Conservation (phyloP, 2,329 filamentous ascomycete species). For the Alternaria tenuissima region DNA sequence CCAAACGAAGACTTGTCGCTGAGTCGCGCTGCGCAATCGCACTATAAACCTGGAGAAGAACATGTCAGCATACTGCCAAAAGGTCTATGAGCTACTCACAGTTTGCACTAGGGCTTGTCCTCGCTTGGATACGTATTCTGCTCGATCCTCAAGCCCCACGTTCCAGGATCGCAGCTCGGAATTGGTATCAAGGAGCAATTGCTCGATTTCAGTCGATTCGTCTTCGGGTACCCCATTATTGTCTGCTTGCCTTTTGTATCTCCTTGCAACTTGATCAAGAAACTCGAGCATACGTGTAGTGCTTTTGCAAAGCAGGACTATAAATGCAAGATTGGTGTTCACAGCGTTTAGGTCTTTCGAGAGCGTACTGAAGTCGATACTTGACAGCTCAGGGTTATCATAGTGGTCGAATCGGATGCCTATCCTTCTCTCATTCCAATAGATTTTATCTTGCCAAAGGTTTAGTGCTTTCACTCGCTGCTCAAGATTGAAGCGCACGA, state of each 20-base stretch:
- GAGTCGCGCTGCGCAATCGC: conserved; percentile 33
- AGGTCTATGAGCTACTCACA: conserved; percentile 3
- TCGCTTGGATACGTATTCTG: conserved; percentile 26
- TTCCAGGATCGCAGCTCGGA: conserved; percentile 21
- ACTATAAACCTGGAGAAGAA: conserved; percentile 24
- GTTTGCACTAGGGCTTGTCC: conserved; percentile 27
- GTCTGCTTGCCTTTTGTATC: conserved; percentile 13
- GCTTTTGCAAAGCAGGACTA: conserved; percentile 12
- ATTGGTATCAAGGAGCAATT: conserved; percentile 14
- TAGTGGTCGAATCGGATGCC: conserved; percentile 18
- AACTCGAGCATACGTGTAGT: conserved; percentile 18
- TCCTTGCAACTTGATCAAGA: conserved; percentile 19
- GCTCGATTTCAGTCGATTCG: conserved; percentile 2
- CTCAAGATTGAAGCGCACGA: conserved; percentile 19
- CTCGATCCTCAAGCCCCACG: conserved; percentile 14
- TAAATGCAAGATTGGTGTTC: conserved; percentile 15
- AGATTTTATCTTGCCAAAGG: conserved; percentile 15
- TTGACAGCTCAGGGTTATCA: not conserved
- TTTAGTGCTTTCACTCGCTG: not conserved
- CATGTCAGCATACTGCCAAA: not conserved
- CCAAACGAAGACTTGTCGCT: conserved; percentile 11
- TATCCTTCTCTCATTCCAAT: conserved; percentile 9
- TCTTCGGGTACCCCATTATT: conserved; percentile 7
- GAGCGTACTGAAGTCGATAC: conserved; percentile 17
- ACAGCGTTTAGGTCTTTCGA: conserved; percentile 16